Evolutionary conservation across 257 asterid species (phyloP).

Genomic region (Linderniella brevidens): DNA sequence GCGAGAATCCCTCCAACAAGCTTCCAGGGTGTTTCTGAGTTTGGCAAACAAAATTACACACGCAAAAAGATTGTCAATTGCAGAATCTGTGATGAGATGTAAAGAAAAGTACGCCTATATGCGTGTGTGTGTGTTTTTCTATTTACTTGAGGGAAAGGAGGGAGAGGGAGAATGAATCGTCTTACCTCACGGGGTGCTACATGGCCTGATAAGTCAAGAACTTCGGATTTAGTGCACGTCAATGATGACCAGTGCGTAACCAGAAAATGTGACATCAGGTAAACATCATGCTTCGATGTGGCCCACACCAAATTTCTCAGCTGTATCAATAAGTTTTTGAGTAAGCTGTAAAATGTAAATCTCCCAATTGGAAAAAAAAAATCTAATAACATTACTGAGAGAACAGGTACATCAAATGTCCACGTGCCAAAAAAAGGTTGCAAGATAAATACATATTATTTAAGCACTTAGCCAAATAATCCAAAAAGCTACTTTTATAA

Average conservation of each 20-base stretch:
- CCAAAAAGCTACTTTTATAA: too few species aligned
- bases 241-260: slow-evolving; percentile 81
- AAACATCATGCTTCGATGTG: slow-evolving; percentile 78
- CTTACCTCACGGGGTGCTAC: slow-evolving; percentile 72
- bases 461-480: too few species aligned
- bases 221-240: slow-evolving; percentile 45
- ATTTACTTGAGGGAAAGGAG: too few species aligned
- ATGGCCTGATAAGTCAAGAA: slow-evolving; percentile 75
- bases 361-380: too few species aligned
- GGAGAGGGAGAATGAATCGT: slow-evolving; percentile 1
- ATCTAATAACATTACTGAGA: too few species aligned
- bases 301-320: too few species aligned
- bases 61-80: neutral
- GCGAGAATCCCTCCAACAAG: slow-evolving; percentile 80
- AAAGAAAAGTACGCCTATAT: neutral
- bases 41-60: slow-evolving; percentile 1
- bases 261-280: slow-evolving; percentile 66
- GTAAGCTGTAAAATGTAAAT: too few species aligned
- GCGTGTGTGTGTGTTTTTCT: too few species aligned
- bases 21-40: slow-evolving; percentile 87
- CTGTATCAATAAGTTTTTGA: too few species aligned
- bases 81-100: neutral
- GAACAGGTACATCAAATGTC: too few species aligned
- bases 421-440: too few species aligned
- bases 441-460: too few species aligned